Conservation (phyloP, 73 alveolate genomes). For the Stentor roeselii region DNA sequence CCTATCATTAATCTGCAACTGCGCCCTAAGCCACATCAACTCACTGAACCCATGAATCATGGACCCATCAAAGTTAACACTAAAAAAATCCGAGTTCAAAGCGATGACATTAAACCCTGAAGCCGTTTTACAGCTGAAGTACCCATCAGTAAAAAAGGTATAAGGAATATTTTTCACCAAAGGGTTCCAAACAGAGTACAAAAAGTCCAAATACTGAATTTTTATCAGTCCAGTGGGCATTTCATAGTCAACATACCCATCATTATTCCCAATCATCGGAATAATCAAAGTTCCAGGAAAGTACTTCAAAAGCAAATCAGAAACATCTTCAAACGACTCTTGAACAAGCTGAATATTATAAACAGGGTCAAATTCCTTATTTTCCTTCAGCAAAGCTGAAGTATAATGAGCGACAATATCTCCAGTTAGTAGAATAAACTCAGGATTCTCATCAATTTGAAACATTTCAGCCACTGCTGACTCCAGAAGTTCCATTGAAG, state of each 20-base stretch:
- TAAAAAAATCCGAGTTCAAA: background rate
- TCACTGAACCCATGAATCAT: background rate
- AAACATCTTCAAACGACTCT: background rate
- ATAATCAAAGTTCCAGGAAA: background rate
- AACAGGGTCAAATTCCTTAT: background rate
- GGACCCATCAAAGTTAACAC: background rate
- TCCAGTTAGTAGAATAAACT: conserved; percentile 5
- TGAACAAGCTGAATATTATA: background rate
- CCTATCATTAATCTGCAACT: background rate
- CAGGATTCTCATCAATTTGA: background rate
- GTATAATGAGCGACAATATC: conserved; percentile 1
- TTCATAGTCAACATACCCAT: background rate
- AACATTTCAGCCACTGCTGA: background rate
- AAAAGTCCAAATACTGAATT: background rate
- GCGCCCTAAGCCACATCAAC: background rate
- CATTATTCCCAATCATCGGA: conserved; percentile 13
- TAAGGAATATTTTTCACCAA: background rate
- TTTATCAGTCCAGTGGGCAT: background rate
- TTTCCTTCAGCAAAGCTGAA: background rate
- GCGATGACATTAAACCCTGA: background rate
- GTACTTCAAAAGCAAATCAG: background rate
- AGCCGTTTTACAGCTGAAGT: background rate
- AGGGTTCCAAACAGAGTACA: background rate
- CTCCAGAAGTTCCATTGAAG: background rate
- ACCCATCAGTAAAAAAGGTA: conserved; percentile 2